Evolutionary conservation across 129 eudicot species (phyloP), one percentile per base, ranked within the genome.

Genomic region (Lonicera japonica): DNA sequence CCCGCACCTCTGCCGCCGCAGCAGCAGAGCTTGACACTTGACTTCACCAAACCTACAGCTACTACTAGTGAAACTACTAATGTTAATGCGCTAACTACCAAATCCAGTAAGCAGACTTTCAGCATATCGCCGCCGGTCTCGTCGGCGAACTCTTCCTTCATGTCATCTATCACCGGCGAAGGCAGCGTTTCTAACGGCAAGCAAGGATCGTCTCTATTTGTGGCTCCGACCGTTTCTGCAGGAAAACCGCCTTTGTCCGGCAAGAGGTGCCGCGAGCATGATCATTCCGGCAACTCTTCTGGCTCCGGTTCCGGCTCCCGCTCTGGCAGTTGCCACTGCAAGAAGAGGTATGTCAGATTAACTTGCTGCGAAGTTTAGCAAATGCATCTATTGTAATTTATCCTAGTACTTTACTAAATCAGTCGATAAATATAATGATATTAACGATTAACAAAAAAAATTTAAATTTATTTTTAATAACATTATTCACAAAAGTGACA

Each of bases 131-230:
- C 78, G 5, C 69, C 89, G 40, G 50, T 75, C 11, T 80, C 87
- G 55, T 75, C 83, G 46, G 74, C 81, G 36, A 83, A 71, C 68
- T 78, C 96, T 25, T 81, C 88, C 5, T 82, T 84, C 15, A 75
- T 79, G 66, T 81, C 86, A 10, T 71, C 82, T 58, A 73, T 78
- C 21, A 51, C 79, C 16, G 90, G 82, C 48, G 81, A 78, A 51
- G 90, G 85, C 10, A 87, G 86, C 60, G 91, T 87, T 24, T 81
- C 90, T 0, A 78, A 83, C 58, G 91, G 95, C 3, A 87, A 80
- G 67, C 73, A 58, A 19, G 78, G 72, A 15, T 40, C 64, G 21
- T 65, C 64, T 43, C 47, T 71, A 40, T 72, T 73, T 8, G 34
- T 68, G 40, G 71, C 80, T 74, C 70, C 80, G 52, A 56, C 86